These are phyloP conservation scores for Senna tora DNA, from an alignment of 306 rosid species.

Conservation along the genomic window DNA sequence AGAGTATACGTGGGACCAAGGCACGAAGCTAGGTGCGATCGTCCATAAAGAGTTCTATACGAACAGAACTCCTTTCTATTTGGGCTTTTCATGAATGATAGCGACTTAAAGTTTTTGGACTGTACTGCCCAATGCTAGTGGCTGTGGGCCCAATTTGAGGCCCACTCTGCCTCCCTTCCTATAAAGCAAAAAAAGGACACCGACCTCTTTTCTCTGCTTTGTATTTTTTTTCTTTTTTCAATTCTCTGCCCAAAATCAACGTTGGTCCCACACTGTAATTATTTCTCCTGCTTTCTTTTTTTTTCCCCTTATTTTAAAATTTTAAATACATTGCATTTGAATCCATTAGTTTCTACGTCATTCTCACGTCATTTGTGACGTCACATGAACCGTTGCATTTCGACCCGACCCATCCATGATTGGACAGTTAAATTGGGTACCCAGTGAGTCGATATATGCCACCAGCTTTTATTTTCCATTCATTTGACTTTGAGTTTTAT, in stretches of 20 bases:
- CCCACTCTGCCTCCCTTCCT: slow-evolving; percentile 50
- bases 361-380: slow-evolving; percentile 49
- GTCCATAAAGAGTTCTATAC: slow-evolving; percentile 46
- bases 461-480: too few relatives aligned
- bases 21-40: slow-evolving; percentile 40
- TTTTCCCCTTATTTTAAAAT: not conserved
- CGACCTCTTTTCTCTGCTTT: slow-evolving; percentile 34
- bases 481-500: too few relatives aligned
- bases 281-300: slow-evolving; percentile 38
- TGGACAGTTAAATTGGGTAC: not conserved
- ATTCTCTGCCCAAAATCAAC: slow-evolving; percentile 37
- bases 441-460: not conserved
- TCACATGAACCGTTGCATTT: not conserved
- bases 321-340: not conserved
- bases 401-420: not conserved
- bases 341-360: slow-evolving; percentile 38
- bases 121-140: slow-evolving; percentile 39
- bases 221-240: not conserved
- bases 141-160: slow-evolving; percentile 40
- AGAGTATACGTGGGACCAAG: slow-evolving; percentile 44
- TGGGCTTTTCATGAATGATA: slow-evolving; percentile 53
- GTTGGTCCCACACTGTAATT: slow-evolving; percentile 54
- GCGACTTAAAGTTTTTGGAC: slow-evolving; percentile 63
- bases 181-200: slow-evolving; percentile 49
- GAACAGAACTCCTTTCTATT: slow-evolving; percentile 45